These are phyloP conservation scores for Protea cynaroides DNA, from an alignment of 164 flowering plant genomes.

Conservation along the genomic window DNA sequence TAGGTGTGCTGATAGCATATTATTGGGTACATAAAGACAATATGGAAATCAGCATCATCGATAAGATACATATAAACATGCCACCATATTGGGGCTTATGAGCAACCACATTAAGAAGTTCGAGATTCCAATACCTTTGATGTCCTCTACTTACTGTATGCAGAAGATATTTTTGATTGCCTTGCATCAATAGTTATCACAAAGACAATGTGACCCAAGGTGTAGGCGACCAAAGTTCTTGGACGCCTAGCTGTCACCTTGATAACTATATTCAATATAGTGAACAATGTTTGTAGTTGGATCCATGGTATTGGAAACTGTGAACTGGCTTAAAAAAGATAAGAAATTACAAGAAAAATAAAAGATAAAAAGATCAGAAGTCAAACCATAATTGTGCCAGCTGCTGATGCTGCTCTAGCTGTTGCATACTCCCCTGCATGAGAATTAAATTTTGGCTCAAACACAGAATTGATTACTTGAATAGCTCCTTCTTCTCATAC, in stretches of 20 bases:
- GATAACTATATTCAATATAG: no score
- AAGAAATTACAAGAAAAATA: neutral
- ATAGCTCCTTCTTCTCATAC: neutral
- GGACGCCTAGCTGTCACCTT: no score
- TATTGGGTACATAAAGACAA: neutral
- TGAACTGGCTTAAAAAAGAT: neutral
- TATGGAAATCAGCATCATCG: neutral
- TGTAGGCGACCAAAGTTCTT: no score
- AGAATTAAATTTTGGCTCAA: conserved; percentile 1
- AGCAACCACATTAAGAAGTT: neutral
- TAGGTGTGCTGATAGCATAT: neutral
- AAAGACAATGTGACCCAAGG: no score
- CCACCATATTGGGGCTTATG: no score
- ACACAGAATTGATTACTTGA: neutral
- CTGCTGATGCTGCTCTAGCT: conserved; percentile 89
- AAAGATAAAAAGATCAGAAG: neutral
- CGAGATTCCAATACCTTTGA: neutral
- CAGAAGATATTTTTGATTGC: neutral
- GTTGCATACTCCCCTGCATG: conserved; percentile 86
- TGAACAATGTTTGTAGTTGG: neutral
- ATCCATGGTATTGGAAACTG: neutral
- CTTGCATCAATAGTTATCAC: no score
- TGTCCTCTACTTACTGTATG: neutral
- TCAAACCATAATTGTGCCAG: conserved; percentile 81
- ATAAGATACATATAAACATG: no score